Base-by-base conservation (phyloP, 441 rosid genomes). In the Corymbia citriodora region DNA sequence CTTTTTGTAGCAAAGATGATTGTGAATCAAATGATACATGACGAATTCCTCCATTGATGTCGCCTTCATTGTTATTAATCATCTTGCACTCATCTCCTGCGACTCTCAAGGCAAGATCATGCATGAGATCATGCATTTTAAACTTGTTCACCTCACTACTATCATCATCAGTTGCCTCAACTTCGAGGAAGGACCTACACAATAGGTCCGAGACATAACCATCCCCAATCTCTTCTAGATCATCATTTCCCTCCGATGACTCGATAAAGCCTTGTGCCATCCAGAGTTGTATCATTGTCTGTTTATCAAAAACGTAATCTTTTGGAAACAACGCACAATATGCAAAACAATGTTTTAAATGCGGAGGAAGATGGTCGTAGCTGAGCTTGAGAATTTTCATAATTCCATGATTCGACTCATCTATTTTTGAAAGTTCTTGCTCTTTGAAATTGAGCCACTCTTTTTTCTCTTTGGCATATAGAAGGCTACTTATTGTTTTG, bases 371-470 rank as follows among this genome's bases (percentile, higher is more conserved):
- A 55, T 55, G 12, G 12, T 21, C 12, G 2, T 55, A 21, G 5
- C 61, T 55, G 2, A 55, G 1, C 12, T 55, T 55, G 27, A 55
- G 61, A 5, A 55, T 5, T 55, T 55, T 1, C 27, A 55, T 55
- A 55, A 55, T 9, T 21, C 27, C 61, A 1, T 55, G 10, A 0
- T 0, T 5, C 5, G 0, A 55, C 1, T 55, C 11, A 55, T 9
- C 6, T 55, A 55, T 55, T 0, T 55, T 55, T 21, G 61, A 55
- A 9, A 55, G 6, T 55, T 55, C 61, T 9, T 2, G 5, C 0
- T 55, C 27, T 19, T 55, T 55, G 11, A 55, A 55, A 55, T 55
- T 19, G 61, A 55, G 9, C 61, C 61, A 55, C 61, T 3, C 5
- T 3, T 0, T 19, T 55, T 55, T 3, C 5, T 8, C 4, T 19